These are phyloP conservation scores for Penicillium sp. DNA, from an alignment of 2,329 filamentous ascomycete species.

Conservation along the genomic window DNA sequence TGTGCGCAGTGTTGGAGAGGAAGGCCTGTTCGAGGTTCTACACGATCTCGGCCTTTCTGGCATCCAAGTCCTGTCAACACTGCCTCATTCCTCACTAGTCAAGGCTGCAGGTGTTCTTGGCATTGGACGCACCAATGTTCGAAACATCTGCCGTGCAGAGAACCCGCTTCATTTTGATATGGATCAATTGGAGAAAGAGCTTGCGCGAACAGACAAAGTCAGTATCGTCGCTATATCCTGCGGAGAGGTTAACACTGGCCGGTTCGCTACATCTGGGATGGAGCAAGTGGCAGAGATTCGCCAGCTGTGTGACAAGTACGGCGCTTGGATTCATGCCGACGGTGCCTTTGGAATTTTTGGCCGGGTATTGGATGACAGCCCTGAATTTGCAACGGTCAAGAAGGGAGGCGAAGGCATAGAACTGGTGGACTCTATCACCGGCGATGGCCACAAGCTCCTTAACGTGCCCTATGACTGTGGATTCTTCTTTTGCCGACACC, in stretches of 20 bases:
- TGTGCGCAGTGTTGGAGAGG: slow-evolving; percentile 59
- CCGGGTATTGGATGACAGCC: slow-evolving; percentile 58
- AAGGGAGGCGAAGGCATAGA: slow-evolving; percentile 64
- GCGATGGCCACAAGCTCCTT: slow-evolving; percentile 86
- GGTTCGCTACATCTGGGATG: slow-evolving; percentile 63
- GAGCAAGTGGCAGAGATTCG: slow-evolving; percentile 64
- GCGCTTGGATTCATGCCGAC: slow-evolving; percentile 86
- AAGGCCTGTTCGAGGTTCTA: slow-evolving; percentile 69
- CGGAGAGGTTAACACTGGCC: slow-evolving; percentile 86
- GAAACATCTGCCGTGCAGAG: slow-evolving; percentile 50
- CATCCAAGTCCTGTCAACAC: slow-evolving; percentile 75
- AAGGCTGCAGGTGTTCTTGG: slow-evolving; percentile 84
- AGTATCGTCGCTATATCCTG: slow-evolving; percentile 78
- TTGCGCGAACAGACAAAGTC: slow-evolving; percentile 56
- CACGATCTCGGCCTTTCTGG: slow-evolving; percentile 60
- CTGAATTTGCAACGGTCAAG: slow-evolving; percentile 57
- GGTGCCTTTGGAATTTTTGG: slow-evolving; percentile 87
- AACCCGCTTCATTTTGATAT: slow-evolving; percentile 71
- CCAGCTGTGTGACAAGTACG: slow-evolving; percentile 67
- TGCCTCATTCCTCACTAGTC: slow-evolving; percentile 76
- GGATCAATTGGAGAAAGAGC: slow-evolving; percentile 58
- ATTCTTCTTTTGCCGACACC: slow-evolving; percentile 75
- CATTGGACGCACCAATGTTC: slow-evolving; percentile 68
- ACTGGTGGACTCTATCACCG: slow-evolving; percentile 80
- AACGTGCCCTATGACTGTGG: slow-evolving; percentile 95